Evolutionary conservation across 1,139 yeast genomes (phyloP).

Genomic region (Yamadazyma blattariae): DNA sequence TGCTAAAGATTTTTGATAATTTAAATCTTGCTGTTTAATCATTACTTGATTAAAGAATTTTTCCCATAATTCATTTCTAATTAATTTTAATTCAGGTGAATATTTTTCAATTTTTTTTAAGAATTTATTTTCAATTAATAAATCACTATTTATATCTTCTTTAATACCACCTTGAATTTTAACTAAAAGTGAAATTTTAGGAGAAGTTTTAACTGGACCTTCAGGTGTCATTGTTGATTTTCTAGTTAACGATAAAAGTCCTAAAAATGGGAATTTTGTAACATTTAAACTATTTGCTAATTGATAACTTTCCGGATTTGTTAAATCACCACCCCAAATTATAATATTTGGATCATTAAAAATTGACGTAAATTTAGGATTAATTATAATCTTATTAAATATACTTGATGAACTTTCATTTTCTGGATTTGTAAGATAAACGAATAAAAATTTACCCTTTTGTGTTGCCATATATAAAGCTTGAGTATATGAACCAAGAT

Average conservation of each 20-base stretch:
- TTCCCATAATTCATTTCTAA: slow-evolving; percentile 62
- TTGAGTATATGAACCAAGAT: slow-evolving; percentile 73
- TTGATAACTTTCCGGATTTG: slow-evolving; percentile 79
- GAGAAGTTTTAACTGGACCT: slow-evolving; percentile 51
- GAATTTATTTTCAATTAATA: slow-evolving; percentile 37
- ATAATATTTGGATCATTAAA: slow-evolving; percentile 52
- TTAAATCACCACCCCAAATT: slow-evolving; percentile 88
- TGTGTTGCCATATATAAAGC: slow-evolving; percentile 68
- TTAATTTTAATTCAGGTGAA: slow-evolving; percentile 55
- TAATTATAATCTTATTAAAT: slow-evolving; percentile 54
- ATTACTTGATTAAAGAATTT: slow-evolving; percentile 58
- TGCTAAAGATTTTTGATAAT: slow-evolving; percentile 68
- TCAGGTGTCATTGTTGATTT: slow-evolving; percentile 56
- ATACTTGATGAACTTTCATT: slow-evolving; percentile 61
- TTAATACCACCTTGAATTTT: slow-evolving; percentile 63
- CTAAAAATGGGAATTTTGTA: slow-evolving; percentile 78
- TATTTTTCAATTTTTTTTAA: slow-evolving; percentile 49
- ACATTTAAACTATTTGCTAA: slow-evolving; percentile 75
- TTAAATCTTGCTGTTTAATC: slow-evolving; percentile 72
- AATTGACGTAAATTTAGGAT: slow-evolving; percentile 50
- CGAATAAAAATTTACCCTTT: slow-evolving; percentile 66
- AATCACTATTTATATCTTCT: slow-evolving; percentile 19
- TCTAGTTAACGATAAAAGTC: slow-evolving; percentile 58
- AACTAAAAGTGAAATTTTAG: slow-evolving; percentile 59
- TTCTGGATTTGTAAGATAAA: slow-evolving; percentile 71